These are phyloP conservation scores for Actinidia arguta DNA, from an alignment of 179 eudicot species.

Conservation along the genomic window DNA sequence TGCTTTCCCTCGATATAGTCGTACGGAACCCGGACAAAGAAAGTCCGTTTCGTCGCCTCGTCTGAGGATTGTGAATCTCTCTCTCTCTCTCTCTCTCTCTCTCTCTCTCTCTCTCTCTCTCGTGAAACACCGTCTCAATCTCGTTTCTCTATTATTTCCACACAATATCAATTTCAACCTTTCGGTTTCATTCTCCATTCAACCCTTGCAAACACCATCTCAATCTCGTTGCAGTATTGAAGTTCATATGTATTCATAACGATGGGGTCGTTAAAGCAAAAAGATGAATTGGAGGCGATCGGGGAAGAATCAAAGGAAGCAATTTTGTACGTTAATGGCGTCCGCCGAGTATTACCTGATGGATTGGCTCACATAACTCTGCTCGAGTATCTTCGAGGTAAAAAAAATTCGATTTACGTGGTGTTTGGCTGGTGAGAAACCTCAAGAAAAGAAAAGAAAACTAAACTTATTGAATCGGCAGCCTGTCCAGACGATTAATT, in stretches of 20 bases:
- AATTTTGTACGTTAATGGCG: conserved; percentile 82
- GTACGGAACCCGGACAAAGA: too few relatives aligned
- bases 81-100: too few relatives aligned
- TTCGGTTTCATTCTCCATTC: background rate
- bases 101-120: too few relatives aligned
- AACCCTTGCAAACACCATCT: background rate
- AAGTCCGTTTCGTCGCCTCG: too few relatives aligned
- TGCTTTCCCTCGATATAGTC: too few relatives aligned
- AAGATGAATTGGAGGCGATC: conserved; percentile 41
- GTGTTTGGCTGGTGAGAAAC: conserved; percentile 4
- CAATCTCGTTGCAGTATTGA: too few relatives aligned
- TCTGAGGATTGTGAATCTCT: too few relatives aligned
- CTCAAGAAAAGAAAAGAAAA: background rate
- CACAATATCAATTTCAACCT: background rate
- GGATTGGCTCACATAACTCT: conserved; percentile 95
- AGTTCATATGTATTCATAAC: too few relatives aligned
- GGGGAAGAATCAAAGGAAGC: conserved; percentile 60
- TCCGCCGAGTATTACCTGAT: conserved; percentile 77
- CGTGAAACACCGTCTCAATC: background rate
- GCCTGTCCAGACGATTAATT: too few relatives aligned
- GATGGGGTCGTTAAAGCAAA: conserved; percentile 79
- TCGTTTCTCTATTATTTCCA: too few relatives aligned
- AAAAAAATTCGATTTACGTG: background rate
- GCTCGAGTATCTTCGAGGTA: conserved; percentile 96
- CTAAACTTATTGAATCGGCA: too few relatives aligned